Percentiles rank a stretch among this genome's conserved stretches.
These are phyloP conservation scores for Francoa sonchifolia DNA, from an alignment of 441 rosid species.

Conservation along the genomic window DNA sequence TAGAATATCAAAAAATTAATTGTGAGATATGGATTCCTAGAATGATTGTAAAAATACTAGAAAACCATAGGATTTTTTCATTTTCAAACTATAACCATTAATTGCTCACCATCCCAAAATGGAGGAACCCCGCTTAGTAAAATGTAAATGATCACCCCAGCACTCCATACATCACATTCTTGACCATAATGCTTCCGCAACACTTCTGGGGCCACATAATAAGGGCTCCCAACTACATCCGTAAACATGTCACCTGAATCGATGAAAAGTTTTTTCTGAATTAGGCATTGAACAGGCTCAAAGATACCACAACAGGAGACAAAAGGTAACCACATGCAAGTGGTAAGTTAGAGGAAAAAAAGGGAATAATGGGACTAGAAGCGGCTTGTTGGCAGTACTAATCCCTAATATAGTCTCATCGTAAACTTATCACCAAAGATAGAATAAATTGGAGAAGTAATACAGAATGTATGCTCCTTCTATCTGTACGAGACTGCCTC, in stretches of 20 bases:
- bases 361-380: too few relatives aligned
- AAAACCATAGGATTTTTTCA: too few relatives aligned
- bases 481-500: too few relatives aligned
- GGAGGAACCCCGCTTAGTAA: conserved; percentile 90
- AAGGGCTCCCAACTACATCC: conserved; percentile 94
- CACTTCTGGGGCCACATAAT: conserved; percentile 96
- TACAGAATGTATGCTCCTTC: too few relatives aligned
- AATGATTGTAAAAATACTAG: conserved; percentile 4
- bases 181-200: conserved; percentile 71
- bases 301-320: neutral
- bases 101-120: conserved; percentile 85
- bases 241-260: conserved; percentile 63
- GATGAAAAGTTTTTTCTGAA: neutral
- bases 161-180: conserved; percentile 96
- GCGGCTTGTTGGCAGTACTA: too few relatives aligned
- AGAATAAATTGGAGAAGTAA: too few relatives aligned
- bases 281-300: neutral
- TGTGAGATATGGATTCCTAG: conserved; percentile 1
- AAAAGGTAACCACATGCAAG: neutral
- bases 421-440: too few relatives aligned
- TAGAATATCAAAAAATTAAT: conserved; percentile 12
- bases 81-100: too few relatives aligned
- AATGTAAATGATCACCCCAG: conserved; percentile 87
- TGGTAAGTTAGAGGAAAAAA: too few relatives aligned
- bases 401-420: too few relatives aligned